phyloP scores from a whole-genome alignment of 192 early-diverging fungal species.

The Coemansia sp. region DNA sequence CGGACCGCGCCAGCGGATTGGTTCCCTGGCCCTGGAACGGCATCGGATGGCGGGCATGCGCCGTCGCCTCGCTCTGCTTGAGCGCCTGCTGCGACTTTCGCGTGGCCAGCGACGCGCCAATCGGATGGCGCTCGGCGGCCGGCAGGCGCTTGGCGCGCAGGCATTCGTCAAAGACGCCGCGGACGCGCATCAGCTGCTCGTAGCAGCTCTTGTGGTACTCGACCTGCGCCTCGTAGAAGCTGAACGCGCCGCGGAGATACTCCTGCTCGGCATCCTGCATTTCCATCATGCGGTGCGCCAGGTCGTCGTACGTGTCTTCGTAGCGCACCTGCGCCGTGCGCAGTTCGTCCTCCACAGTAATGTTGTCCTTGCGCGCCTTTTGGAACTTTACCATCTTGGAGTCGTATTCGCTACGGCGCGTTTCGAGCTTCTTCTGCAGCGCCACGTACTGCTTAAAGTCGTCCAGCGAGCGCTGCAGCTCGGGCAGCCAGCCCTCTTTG shows the following conservation, averaged over 20 bases:
- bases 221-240: slow-evolving; percentile 50
- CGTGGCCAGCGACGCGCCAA: slow-evolving; percentile 18
- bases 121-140: slow-evolving; percentile 33
- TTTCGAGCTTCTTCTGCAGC: slow-evolving; percentile 83
- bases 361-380: slow-evolving; percentile 87
- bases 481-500: slow-evolving; percentile 53
- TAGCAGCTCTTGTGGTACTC: slow-evolving; percentile 43
- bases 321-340: slow-evolving; percentile 88
- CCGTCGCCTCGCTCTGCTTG: slow-evolving; percentile 13
- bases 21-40: slow-evolving; percentile 21
- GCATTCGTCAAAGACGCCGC: slow-evolving; percentile 34
- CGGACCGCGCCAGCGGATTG: slow-evolving; percentile 26
- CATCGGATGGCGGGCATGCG: slow-evolving; percentile 20
- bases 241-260: slow-evolving; percentile 53
- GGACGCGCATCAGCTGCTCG: slow-evolving; percentile 32
- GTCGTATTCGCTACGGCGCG: slow-evolving; percentile 90
- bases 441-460: slow-evolving; percentile 55
- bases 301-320: slow-evolving; percentile 82
- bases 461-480: slow-evolving; percentile 52
- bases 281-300: slow-evolving; percentile 74
- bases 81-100: slow-evolving; percentile 32
- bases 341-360: slow-evolving; percentile 89
- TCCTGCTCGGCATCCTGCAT: slow-evolving; percentile 80
- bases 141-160: slow-evolving; percentile 31
- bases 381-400: slow-evolving; percentile 85